phyloP scores from a whole-genome alignment of 371 early-diverging fungal genomes.

The Rhizopus microsporus region DNA sequence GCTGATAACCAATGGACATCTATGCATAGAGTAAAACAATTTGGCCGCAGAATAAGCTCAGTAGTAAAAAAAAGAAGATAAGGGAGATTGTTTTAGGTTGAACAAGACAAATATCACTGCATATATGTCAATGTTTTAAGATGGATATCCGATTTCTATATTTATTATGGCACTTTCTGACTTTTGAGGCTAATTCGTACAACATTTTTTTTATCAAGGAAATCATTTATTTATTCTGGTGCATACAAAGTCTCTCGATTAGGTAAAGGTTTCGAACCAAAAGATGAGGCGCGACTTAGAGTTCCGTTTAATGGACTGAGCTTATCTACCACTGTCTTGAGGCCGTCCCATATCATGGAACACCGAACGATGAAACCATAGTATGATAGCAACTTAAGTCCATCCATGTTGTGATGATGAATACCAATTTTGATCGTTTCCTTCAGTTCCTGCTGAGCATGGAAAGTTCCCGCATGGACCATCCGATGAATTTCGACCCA shows the following conservation, averaged over 20 bases:
- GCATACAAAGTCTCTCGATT: slow-evolving; percentile 15
- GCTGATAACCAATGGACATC: too few species aligned
- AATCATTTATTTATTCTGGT: slow-evolving; percentile 12
- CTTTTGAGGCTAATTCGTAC: too few species aligned
- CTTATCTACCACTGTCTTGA: slow-evolving; percentile 27
- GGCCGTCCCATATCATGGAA: slow-evolving; percentile 31
- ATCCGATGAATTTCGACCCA: slow-evolving; percentile 28
- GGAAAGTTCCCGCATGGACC: slow-evolving; percentile 13
- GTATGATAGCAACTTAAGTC: slow-evolving; percentile 21
- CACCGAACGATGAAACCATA: slow-evolving; percentile 29
- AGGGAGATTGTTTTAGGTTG: background rate
- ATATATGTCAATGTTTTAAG: too few species aligned
- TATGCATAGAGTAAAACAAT: too few species aligned
- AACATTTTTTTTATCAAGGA: background rate
- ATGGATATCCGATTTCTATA: too few species aligned
- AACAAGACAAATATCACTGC: too few species aligned
- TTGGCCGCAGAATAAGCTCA: too few species aligned
- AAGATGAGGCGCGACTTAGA: slow-evolving; percentile 20
- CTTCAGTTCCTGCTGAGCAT: slow-evolving; percentile 18
- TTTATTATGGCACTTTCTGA: too few species aligned
- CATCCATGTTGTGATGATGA: slow-evolving; percentile 17
- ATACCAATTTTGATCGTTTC: slow-evolving; percentile 15
- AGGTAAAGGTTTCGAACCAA: slow-evolving; percentile 14
- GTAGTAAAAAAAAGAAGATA: background rate
- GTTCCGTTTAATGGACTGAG: slow-evolving; percentile 25